Evolutionary conservation across 306 rosid species (phyloP), one percentile per base, ranked within the genome.

Genomic region (Castanea mollissima): DNA sequence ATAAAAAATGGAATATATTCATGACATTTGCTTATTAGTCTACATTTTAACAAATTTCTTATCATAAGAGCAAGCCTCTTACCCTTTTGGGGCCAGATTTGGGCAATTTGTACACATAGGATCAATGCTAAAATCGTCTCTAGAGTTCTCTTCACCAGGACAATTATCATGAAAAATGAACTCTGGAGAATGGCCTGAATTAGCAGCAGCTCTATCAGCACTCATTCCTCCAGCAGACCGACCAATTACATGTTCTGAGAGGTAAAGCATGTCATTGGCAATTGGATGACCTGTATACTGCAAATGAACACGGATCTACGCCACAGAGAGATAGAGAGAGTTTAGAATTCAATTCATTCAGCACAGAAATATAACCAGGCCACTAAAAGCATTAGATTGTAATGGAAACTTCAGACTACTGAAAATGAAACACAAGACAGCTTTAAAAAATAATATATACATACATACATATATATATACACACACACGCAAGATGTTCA

Each of bases 81-180:
- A 89, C 97, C 97, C 98, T 79, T 88, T 88, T 46, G 97, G 97
- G 68, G 84, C 91, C 87, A 94, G 89, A 84, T 89, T 82, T 55
- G 97, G 98, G 82, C 98, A 94, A 83, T 94, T 94, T 68, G 97
- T 90, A 85, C 97, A 94, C 91, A 92, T 88, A 71, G 96, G 91
- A 76, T 94, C 98, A 16, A 87, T 85, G 75, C 88, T 73, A 82
- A 92, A 89, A 57, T 86, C 93, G 31, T 79, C 87, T 27, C 32
- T 55, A 32, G 84, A 80, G 67, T 79, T 79, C 41, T 83, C 96
- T 79, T 85, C 85, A 54, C 78, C 21, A 27, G 73, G 74, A 78
- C 77, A 68, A 73, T 81, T 83, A 78, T 84, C 88, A 21, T 44
- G 54, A 63, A 82, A 68, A 58, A 20, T 83, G 74, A 89, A 73